Evolutionary conservation across 257 asterid genomes (phyloP), one percentile per base, ranked within the genome.

Genomic region (Lithospermum erythrorhizon): DNA sequence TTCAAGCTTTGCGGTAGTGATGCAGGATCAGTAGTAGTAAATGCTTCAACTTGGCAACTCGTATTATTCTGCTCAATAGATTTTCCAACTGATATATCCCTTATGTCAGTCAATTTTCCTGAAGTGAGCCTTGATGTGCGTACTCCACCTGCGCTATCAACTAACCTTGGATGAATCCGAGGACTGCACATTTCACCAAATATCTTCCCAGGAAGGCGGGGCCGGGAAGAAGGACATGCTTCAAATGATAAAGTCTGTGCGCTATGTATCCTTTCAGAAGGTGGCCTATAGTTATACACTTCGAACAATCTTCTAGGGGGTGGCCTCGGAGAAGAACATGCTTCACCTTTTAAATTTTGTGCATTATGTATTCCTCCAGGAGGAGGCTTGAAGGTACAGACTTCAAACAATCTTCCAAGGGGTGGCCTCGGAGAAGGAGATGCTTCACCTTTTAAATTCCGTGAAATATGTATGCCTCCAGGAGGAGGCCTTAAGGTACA

Each of bases 1-100:
- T 41, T 78, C 62, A 91, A 66, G 62, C 84, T 86, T 73, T 87
- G 86, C 72, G 86, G 57, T 53, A 93, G 82, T 65, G 71, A 76
- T 9, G 95, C 95, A 70, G 88, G 96, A 65, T 86, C 97, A 64
- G 30, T 73, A 58, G 68, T 73, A 41, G 82, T 65, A 62, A 66
- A 64, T 1, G 70, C 76, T 56, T 84, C 90, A 7, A 61, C 63
- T 49, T 81, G 83, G 29, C 81, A 57, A 81, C 68, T 69, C 73
- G 21, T 70, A 53, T 68, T 52, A 60, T 67, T 74, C 24, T 74
- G 82, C 68, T 76, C 81, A 14, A 69, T 75, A 16, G 70, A 54
- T 65, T 81, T 77, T 59, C 82, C 98, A 1, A 87, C 88, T 0
- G 94, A 89, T 11, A 19, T 21, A 23, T 56, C 20, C 8, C 20